Evolutionary conservation across 345 rosid species (phyloP).

Genomic region (Leavenworthia alabamica): DNA sequence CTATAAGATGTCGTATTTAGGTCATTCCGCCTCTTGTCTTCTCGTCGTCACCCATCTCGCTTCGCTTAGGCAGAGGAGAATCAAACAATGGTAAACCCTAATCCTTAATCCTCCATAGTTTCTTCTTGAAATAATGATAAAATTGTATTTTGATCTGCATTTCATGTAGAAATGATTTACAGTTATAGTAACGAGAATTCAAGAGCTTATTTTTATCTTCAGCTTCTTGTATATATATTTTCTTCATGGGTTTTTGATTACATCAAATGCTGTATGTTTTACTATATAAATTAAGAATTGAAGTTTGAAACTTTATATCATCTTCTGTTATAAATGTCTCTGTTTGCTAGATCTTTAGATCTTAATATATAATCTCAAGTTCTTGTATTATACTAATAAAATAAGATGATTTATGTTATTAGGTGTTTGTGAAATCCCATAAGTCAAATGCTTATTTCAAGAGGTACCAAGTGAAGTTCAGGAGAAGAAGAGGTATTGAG

Average conservation of each 20-base stretch:
- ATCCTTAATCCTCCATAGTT: background rate
- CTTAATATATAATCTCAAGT: too few species aligned
- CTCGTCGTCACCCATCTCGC: constrained; percentile 24
- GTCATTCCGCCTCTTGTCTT: constrained; percentile 20
- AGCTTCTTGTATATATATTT: background rate
- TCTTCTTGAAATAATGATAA: background rate
- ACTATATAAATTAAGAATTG: too few species aligned
- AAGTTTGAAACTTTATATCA: background rate
- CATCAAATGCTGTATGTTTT: background rate
- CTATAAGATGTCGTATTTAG: constrained; percentile 9
- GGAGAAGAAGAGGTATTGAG: constrained; percentile 59
- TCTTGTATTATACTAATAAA: background rate
- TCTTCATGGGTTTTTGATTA: constrained; percentile 8
- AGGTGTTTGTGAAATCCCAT: too few species aligned
- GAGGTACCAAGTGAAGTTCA: too few species aligned
- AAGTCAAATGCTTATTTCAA: too few species aligned
- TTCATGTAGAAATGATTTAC: background rate
- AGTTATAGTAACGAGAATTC: background rate
- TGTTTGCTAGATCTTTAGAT: too few species aligned
- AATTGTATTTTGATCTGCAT: background rate
- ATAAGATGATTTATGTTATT: background rate
- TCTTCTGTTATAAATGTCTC: too few species aligned
- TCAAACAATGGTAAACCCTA: constrained; percentile 27
- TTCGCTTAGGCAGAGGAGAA: constrained; percentile 8
- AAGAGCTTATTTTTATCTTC: background rate